A percentile compares a stretch with the other conserved stretches of the same genome.
phyloP scores from a whole-genome alignment of 352 stramenopile genomes.

The Phytopythium ostracodes region DNA sequence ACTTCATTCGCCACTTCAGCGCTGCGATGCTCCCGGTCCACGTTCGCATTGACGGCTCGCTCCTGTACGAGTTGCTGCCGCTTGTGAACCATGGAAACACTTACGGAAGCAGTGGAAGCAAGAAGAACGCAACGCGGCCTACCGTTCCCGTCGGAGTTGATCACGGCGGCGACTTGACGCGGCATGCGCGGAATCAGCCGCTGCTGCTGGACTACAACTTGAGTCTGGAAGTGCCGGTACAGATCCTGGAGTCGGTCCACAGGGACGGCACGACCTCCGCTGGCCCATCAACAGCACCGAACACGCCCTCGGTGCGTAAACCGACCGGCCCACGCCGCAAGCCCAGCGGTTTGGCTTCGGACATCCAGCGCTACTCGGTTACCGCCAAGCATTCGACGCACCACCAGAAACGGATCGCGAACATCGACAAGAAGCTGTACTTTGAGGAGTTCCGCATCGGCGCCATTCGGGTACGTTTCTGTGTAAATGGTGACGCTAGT shows the following conservation, averaged over 20 bases:
- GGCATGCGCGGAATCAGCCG: conserved; percentile 38
- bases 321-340: conserved; percentile 13
- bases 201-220: conserved; percentile 70
- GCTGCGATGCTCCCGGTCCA: conserved; percentile 65
- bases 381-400: conserved; percentile 11
- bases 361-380: conserved; percentile 30
- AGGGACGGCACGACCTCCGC: conserved; percentile 57
- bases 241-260: conserved; percentile 65
- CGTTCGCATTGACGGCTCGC: conserved; percentile 73
- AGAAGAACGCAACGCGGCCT: conserved; percentile 15
- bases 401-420: conserved; percentile 28
- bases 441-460: conserved; percentile 89
- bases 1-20: conserved; percentile 87
- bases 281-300: conserved; percentile 21
- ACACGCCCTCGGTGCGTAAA: conserved; percentile 27
- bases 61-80: conserved; percentile 73
- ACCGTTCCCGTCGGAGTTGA: conserved; percentile 23
- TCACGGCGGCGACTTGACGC: conserved; percentile 25
- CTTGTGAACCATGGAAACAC: conserved; percentile 55
- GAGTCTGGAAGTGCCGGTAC: conserved; percentile 65
- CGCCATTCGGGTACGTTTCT: conserved; percentile 65
- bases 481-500: too few species aligned
- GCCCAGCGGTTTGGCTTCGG: conserved; percentile 23
- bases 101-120: conserved; percentile 21
- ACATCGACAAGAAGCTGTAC: conserved; percentile 82